These are phyloP conservation scores for Trichophyton benhamiae DNA, from an alignment of 2,329 filamentous ascomycete genomes.

Conservation along the genomic window DNA sequence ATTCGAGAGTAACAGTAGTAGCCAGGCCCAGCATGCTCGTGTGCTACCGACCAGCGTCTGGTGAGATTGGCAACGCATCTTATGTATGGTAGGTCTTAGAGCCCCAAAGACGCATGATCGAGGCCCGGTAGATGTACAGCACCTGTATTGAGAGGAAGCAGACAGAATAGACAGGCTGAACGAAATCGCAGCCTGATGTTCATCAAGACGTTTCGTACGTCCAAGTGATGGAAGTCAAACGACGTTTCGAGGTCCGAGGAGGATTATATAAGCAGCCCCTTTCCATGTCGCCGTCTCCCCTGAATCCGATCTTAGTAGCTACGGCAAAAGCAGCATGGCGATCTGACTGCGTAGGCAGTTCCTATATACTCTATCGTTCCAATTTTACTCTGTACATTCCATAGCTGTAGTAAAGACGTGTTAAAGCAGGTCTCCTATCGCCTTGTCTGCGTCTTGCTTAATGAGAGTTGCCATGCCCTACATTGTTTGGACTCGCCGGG, in stretches of 20 bases:
- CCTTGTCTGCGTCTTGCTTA: constrained; percentile 84
- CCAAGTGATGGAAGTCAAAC: no score
- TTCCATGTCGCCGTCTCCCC: not conserved
- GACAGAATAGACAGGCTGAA: not conserved
- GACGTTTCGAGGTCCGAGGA: no score
- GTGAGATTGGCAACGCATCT: not conserved
- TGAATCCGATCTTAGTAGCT: no score
- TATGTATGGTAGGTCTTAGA: not conserved
- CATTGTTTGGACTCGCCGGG: not conserved
- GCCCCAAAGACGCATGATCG: not conserved
- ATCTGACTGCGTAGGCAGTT: not conserved
- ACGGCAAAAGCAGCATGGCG: no score
- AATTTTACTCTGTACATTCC: no score
- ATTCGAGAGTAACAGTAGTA: not conserved
- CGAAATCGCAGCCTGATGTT: not conserved
- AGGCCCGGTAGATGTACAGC: not conserved
- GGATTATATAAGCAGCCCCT: not conserved
- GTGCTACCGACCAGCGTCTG: not conserved
- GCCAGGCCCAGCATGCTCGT: not conserved
- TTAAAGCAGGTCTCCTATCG: constrained; percentile 71
- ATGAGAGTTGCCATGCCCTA: constrained; percentile 94
- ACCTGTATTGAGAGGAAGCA: not conserved
- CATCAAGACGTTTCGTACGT: no score
- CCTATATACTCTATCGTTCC: not conserved
- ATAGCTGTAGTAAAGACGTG: not conserved